Percentiles rank a stretch among this genome's conserved stretches.
These are phyloP conservation scores for Thelonectria blattea DNA, from an alignment of 2,329 filamentous ascomycete species.

Conservation along the genomic window DNA sequence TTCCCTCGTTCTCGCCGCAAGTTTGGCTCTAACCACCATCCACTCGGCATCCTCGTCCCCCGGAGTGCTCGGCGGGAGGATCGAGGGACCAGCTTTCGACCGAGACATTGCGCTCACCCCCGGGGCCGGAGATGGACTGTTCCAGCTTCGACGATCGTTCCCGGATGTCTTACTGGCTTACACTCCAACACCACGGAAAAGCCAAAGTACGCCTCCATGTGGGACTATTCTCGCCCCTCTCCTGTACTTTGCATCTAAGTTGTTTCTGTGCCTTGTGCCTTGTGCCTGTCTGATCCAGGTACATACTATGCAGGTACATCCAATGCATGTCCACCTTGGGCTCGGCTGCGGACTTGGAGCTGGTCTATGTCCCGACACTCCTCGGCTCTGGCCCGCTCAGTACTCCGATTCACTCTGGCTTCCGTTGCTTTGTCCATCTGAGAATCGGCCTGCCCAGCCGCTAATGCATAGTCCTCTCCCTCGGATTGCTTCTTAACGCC, in stretches of 20 bases:
- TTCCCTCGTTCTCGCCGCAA: neutral
- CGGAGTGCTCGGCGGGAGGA: neutral
- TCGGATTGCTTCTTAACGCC: slow-evolving; percentile 18
- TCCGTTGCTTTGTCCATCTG: slow-evolving; percentile 28
- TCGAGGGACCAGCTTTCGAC: neutral
- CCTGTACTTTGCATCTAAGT: neutral
- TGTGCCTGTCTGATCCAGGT: neutral
- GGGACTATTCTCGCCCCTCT: slow-evolving; percentile 26
- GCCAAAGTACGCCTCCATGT: neutral
- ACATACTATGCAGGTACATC: slow-evolving; percentile 10
- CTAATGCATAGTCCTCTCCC: slow-evolving; percentile 22
- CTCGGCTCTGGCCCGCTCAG: slow-evolving; percentile 3
- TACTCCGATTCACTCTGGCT: slow-evolving; percentile 18
- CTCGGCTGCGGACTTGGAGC: slow-evolving; percentile 10
- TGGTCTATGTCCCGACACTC: slow-evolving; percentile 17
- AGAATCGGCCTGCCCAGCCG: slow-evolving; percentile 15
- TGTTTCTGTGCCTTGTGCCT: neutral
- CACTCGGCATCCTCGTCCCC: neutral
- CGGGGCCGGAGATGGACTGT: neutral
- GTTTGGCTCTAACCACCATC: neutral
- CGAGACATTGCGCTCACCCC: neutral
- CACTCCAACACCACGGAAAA: neutral
- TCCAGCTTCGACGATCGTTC: neutral
- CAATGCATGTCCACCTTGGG: slow-evolving; percentile 12
- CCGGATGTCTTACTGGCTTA: neutral